A percentile compares a stretch with the other conserved stretches of the same genome.
Evolutionary conservation across 2,329 filamentous ascomycete species (phyloP).

Genomic region (Coniochaeta ligniaria): DNA sequence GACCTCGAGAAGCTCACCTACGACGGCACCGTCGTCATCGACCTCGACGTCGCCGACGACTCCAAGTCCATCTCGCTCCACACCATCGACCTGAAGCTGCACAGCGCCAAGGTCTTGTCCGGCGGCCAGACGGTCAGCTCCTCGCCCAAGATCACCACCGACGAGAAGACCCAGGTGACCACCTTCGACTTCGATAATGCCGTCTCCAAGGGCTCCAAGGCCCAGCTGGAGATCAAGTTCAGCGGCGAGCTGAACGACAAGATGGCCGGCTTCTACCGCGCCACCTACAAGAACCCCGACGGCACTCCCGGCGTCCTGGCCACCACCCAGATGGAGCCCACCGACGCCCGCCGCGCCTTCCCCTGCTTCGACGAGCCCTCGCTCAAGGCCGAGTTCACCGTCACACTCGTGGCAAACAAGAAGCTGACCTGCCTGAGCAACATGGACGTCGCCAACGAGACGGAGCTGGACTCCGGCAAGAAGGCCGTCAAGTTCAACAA

Average conservation of each 20-base stretch:
- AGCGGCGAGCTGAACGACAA: constrained; percentile 77
- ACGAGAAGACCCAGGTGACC: constrained; percentile 74
- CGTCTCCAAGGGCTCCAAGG: constrained; percentile 68
- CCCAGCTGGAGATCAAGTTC: constrained; percentile 69
- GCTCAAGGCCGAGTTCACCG: constrained; percentile 85
- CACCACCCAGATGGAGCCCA: constrained; percentile 93
- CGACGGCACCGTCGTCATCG: constrained; percentile 75
- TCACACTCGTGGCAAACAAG: constrained; percentile 87
- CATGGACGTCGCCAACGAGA: constrained; percentile 85
- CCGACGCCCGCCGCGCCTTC: constrained; percentile 86
- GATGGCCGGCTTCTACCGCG: constrained; percentile 85
- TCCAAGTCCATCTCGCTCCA: constrained; percentile 83
- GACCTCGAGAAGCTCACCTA: constrained; percentile 85
- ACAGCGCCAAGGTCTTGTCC: constrained; percentile 61
- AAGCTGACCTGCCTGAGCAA: constrained; percentile 89
- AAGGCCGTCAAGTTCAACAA: constrained; percentile 90
- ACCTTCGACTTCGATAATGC: constrained; percentile 71
- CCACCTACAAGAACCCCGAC: constrained; percentile 78
- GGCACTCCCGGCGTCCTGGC: constrained; percentile 78
- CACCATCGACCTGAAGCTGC: constrained; percentile 78
- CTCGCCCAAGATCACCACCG: constrained; percentile 62
- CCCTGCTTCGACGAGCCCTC: constrained; percentile 96
- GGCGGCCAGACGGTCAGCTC: constrained; percentile 51
- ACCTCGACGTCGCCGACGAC: constrained; percentile 80
- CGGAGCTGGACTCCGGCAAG: constrained; percentile 61